A percentile compares a stretch with the other conserved stretches of the same genome.
phyloP scores from a whole-genome alignment of 257 asterid species.

The Parsonsia alboflavescens region DNA sequence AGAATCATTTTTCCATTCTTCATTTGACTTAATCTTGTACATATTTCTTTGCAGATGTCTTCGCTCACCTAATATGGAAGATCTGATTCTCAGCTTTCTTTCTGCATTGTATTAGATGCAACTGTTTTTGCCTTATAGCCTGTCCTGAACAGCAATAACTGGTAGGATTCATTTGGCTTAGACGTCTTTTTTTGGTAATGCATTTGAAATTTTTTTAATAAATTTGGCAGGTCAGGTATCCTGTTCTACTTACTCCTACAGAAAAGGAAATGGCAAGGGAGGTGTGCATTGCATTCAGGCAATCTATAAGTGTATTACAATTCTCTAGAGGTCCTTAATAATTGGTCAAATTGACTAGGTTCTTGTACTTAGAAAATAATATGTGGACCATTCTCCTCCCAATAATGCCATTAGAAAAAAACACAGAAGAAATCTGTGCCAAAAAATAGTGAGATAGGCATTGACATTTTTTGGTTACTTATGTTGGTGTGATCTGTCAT shows the following conservation, averaged over 20 bases:
- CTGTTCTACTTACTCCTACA: constrained; percentile 91
- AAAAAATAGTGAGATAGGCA: neutral
- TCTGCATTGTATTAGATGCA: neutral
- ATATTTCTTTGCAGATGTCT: neutral
- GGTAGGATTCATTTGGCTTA: neutral
- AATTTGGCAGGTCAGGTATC: constrained; percentile 81
- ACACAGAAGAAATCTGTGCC: neutral
- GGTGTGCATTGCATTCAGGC: constrained; percentile 92
- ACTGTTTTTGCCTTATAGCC: neutral
- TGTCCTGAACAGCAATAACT: neutral
- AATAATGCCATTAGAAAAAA: neutral
- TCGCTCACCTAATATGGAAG: neutral
- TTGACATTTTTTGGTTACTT: neutral
- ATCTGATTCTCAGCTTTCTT: neutral
- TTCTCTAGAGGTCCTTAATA: neutral
- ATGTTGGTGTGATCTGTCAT: neutral
- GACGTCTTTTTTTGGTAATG: neutral
- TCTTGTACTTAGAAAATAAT: neutral
- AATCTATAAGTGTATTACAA: constrained; percentile 61
- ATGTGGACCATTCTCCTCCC: constrained; percentile 2
- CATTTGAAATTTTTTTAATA: constrained; percentile 6
- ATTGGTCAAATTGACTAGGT: constrained; percentile 1
- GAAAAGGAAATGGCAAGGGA: constrained; percentile 98
- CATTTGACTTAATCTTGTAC: neutral
- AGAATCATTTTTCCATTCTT: neutral